Conservation (phyloP, 2,329 filamentous ascomycete genomes). For the Triangularia setosa region DNA sequence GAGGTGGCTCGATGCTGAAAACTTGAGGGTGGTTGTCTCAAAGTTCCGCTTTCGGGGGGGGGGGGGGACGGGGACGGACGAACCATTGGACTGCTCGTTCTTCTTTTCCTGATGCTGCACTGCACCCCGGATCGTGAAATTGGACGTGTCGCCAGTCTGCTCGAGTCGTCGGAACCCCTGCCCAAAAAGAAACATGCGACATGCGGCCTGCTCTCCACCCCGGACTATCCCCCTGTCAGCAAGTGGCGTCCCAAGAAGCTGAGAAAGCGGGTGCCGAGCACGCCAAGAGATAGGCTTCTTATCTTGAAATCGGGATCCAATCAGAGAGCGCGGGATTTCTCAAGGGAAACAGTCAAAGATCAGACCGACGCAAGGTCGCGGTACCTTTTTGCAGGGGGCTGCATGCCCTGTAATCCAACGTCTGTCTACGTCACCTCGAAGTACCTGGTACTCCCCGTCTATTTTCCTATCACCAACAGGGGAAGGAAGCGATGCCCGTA, state of each 20-base stretch:
- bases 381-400: background rate
- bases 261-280: slow-evolving; percentile 10
- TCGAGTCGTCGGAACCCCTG: slow-evolving; percentile 4
- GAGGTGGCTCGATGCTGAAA: background rate
- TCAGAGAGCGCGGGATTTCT: slow-evolving; percentile 15
- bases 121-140: slow-evolving; percentile 17
- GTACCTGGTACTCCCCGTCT: background rate
- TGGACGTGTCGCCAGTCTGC: background rate
- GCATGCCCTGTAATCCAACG: background rate
- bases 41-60: background rate
- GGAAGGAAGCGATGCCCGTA: background rate
- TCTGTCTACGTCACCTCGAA: background rate
- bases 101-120: background rate
- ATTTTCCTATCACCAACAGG: background rate
- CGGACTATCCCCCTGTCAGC: background rate
- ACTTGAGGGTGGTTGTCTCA: background rate
- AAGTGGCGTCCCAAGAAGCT: slow-evolving; percentile 3
- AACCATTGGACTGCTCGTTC: background rate
- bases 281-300: slow-evolving; percentile 26
- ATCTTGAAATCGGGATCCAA: slow-evolving; percentile 17
- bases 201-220: background rate
- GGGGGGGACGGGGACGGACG: background rate
- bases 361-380: slow-evolving; percentile 10
- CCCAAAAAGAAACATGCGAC: background rate
- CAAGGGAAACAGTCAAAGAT: slow-evolving; percentile 20